Evolutionary conservation across 106 monocot species (phyloP), one percentile per base, ranked within the genome.

Genomic region (Dendrobium nobile): DNA sequence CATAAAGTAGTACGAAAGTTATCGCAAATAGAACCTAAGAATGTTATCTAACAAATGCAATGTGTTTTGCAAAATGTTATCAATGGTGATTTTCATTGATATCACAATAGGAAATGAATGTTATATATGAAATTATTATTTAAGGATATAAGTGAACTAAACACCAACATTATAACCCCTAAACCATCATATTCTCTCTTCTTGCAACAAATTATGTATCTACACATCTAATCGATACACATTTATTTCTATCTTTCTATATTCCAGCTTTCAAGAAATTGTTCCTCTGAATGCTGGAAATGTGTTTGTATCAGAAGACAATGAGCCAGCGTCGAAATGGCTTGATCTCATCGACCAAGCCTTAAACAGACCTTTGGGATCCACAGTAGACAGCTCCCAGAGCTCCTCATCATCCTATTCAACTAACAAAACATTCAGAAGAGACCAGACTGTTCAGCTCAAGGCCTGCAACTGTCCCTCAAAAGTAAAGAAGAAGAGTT

Each of bases 251-350:
- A 3, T 13, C 37, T 19, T 28, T 68, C 37, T 27, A 5, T 54
- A 15, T 28, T 17, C 40, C 85, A 92, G 92, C 16, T 92, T 92
- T 82, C 92, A 92, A 81, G 92, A 92, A 76, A 87, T 92, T 56
- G 92, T 92, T 75, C 92, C 92, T 84, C 61, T 92, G 45, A 92
- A 89, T 80, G 89, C 89, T 20, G 92, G 92, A 79, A 92, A 87
- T 59, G 87, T 92, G 18, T 79, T 89, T 9, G 92, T 92, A n/a
- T 80, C 72, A 19, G 92, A 92, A 80, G 89, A 89, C 77, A 92
- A 85, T 40, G 85, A 89, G 51, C 92, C 92, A 1, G 92, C 85
- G 9, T 43, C 77, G 4, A 89, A 82, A 92, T 92, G 92, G 92
- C 79, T 89, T 19, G 37, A 76, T 67, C 73, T 92, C 15, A 87